A percentile compares a stretch with the other conserved stretches of the same genome.
phyloP scores from a whole-genome alignment of 345 rosid species.

The Heritiera littoralis region DNA sequence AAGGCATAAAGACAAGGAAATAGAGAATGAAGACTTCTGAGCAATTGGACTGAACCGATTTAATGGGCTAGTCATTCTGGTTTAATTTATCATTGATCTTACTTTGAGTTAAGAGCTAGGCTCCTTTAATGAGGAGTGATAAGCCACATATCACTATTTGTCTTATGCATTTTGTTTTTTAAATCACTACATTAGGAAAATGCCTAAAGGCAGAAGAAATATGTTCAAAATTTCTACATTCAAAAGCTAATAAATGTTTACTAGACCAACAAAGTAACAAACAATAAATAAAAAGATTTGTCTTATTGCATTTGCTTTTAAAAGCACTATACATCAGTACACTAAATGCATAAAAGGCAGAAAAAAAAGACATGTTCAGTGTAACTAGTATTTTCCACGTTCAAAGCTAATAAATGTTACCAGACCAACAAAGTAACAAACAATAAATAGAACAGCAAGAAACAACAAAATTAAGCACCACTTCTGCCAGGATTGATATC shows the following conservation, averaged over 20 bases:
- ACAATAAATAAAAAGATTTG: neutral
- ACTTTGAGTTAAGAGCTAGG: too few relatives aligned
- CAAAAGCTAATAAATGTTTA: too few relatives aligned
- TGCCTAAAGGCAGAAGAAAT: too few relatives aligned
- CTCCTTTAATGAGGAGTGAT: neutral
- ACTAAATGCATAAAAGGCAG: neutral
- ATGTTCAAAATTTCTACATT: too few relatives aligned
- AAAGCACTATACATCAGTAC: neutral
- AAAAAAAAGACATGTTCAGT: neutral
- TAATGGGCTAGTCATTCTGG: neutral
- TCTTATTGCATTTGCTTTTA: slow-evolving; percentile 1
- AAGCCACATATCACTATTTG: neutral
- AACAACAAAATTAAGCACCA: neutral
- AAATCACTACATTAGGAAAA: too few relatives aligned
- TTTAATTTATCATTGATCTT: neutral
- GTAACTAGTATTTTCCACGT: neutral
- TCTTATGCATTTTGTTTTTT: too few relatives aligned
- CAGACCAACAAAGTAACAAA: neutral
- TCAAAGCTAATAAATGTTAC: neutral
- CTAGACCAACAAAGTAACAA: too few relatives aligned
- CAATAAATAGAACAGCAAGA: neutral
- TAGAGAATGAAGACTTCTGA: neutral
- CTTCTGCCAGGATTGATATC: neutral
- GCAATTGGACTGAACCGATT: neutral
- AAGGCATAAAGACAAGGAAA: neutral